A percentile compares a stretch with the other conserved stretches of the same genome.
Evolutionary conservation across 2,329 filamentous ascomycete genomes (phyloP).

Genomic region (Pyricularia grisea): DNA sequence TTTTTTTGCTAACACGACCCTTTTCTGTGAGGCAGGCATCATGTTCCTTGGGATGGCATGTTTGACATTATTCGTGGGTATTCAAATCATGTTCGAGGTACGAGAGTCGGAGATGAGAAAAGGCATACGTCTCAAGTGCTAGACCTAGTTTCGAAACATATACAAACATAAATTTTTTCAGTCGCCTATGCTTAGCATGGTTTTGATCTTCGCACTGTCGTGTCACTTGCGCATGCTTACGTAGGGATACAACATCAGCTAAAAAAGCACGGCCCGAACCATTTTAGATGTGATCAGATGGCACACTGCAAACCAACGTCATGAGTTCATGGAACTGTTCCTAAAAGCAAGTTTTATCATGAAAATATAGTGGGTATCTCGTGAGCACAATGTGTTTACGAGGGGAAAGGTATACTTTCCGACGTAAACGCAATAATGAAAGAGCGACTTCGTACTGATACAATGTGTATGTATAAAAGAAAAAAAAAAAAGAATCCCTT

Average conservation of each 20-base stretch:
- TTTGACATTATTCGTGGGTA: conserved; percentile 68
- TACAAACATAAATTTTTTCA: background rate
- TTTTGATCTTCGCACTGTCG: background rate
- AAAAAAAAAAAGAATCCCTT: background rate
- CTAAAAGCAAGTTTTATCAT: background rate
- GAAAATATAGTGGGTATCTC: background rate
- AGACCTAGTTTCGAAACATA: background rate
- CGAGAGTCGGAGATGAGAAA: conserved; percentile 73
- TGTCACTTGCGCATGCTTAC: background rate
- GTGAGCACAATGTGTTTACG: background rate
- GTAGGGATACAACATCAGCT: background rate
- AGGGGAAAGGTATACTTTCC: background rate
- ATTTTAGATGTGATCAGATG: background rate
- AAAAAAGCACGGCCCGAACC: background rate
- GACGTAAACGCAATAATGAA: too few species aligned
- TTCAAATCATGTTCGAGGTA: conserved; percentile 95
- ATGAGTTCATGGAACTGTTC: background rate
- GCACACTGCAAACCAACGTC: background rate
- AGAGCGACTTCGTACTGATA: background rate
- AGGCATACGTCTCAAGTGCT: conserved; percentile 75
- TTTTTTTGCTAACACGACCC: conserved; percentile 12
- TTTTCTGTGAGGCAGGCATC: conserved; percentile 39
- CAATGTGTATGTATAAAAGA: background rate
- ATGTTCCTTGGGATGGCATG: conserved; percentile 66
- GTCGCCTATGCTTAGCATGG: background rate